A percentile compares a stretch with the other conserved stretches of the same genome.
phyloP scores from a whole-genome alignment of 2,329 filamentous ascomycete species.

The Alternaria panax region DNA sequence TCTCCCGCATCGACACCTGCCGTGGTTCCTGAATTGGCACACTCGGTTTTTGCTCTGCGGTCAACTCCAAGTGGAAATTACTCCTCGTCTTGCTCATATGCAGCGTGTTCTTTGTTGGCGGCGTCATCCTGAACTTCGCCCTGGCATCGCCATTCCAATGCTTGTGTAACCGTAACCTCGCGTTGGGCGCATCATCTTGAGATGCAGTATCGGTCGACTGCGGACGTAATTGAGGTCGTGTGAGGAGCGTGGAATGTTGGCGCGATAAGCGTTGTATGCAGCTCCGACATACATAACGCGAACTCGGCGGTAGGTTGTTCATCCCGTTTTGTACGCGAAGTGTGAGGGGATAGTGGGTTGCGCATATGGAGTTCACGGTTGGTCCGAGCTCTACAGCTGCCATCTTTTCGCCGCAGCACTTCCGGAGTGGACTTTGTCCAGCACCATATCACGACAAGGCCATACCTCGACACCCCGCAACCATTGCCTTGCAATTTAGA shows the following conservation, averaged over 20 bases:
- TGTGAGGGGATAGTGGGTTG: not conserved
- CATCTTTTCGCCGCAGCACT: constrained; percentile 41
- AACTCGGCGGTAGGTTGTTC: constrained; percentile 13
- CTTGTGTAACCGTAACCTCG: constrained; percentile 13
- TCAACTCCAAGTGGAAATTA: not conserved
- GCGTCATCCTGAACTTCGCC: not conserved
- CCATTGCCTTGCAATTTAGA: too few relatives aligned
- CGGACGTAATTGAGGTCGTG: constrained; percentile 7
- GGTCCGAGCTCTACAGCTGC: constrained; percentile 30
- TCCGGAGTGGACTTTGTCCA: constrained; percentile 22
- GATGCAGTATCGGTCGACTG: constrained; percentile 6
- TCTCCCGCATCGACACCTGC: constrained; percentile 11
- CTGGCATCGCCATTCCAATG: constrained; percentile 14
- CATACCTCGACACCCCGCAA: too few relatives aligned
- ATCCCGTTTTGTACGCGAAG: constrained; percentile 10
- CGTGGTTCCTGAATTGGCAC: not conserved
- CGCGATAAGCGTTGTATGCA: constrained; percentile 23
- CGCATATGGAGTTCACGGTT: constrained; percentile 18
- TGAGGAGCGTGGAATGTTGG: not conserved
- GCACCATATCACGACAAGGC: too few relatives aligned
- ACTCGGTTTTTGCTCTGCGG: not conserved
- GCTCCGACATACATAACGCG: constrained; percentile 29
- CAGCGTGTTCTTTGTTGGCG: not conserved
- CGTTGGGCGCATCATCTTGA: constrained; percentile 9
- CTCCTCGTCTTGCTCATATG: constrained; percentile 12